Evolutionary conservation across 495 filamentous ascomycete species (phyloP), one percentile per base, ranked within the genome.

Genomic region (Penicillium waksmanii): DNA sequence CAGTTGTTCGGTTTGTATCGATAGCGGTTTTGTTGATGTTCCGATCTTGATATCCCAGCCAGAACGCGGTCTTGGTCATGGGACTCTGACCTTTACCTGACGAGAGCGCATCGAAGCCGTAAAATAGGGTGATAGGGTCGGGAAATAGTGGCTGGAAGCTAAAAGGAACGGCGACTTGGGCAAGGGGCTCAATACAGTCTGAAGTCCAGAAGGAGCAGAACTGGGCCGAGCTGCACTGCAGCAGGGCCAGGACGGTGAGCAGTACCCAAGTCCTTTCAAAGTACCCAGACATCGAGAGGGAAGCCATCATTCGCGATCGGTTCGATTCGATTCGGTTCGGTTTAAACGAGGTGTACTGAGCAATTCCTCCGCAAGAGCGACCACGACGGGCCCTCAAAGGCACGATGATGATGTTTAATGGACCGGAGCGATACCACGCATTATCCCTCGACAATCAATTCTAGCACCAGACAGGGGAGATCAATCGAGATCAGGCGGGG

Each of bases 111-210:
- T 80, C 77, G 64, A 74, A 80, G 3, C 62, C 69, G 53, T 78
- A 80, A 33, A 69, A 77, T 49, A 80, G 65, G 51, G 64, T 72
- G 53, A 80, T 59, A 1, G 72, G 63, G 27, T 73, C 69, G 42
- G 69, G 51, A 52, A 77, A 77, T 18, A 80, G 71, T 36, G 75
- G 73, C n/a, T 69, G 57, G 56, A 79, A 75, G 12, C 58, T 58
- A 43, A 80, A 68, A 19, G 67, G 63, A 4, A 77, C 64, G 27
- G 76, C 74, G 6, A 73, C 73, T 51, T 80, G 77, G 51, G 77
- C 77, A 25, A 79, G 65, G 3, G 76, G 69, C 50, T 80, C 77
- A 58, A 80, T 71, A 56, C 77, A 80, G 4, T 62, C 71, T 3
- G 46, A 66, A 55, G 74, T 69, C 71, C 73, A 74, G 56, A 80